Conservation (phyloP, 2,329 filamentous ascomycete genomes). For the Corynespora cassiicola region DNA sequence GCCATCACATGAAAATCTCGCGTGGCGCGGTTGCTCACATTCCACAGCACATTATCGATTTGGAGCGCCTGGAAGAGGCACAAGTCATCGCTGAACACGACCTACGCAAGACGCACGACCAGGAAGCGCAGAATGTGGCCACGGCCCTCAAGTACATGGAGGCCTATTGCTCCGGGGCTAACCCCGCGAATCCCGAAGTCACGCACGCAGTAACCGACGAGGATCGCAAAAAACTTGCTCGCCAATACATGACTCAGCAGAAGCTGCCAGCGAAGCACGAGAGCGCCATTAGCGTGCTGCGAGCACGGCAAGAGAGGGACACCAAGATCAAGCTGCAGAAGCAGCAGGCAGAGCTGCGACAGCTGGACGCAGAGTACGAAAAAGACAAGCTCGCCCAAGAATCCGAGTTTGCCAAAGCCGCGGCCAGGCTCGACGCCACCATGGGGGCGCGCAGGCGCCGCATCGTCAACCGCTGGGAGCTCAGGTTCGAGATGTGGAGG, state of each 20-base stretch:
- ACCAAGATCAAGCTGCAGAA: conserved; percentile 42
- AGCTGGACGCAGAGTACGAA: conserved; percentile 40
- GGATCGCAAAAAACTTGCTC: conserved; percentile 51
- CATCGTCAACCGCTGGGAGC: conserved; percentile 45
- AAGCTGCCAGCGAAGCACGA: conserved; percentile 51
- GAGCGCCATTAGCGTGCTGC: conserved; percentile 54
- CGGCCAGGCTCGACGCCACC: conserved; percentile 38
- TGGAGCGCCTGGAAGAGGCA: conserved; percentile 52
- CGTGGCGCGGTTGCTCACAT: conserved; percentile 23
- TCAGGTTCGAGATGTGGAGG: conserved; percentile 48
- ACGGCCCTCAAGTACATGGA: conserved; percentile 57
- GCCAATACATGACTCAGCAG: conserved; percentile 45
- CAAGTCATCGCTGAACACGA: conserved; percentile 53
- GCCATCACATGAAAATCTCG: conserved; percentile 11
- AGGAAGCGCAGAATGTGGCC: conserved; percentile 51
- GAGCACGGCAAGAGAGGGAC: conserved; percentile 52
- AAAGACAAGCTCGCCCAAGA: conserved; percentile 43
- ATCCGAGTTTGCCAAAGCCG: conserved; percentile 38
- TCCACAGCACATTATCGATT: conserved; percentile 42
- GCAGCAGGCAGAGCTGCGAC: conserved; percentile 48
- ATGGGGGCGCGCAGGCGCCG: conserved; percentile 40
- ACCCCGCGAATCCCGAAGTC: conserved; percentile 24
- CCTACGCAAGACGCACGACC: conserved; percentile 47
- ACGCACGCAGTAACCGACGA: conserved; percentile 50
- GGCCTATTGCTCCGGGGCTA: conserved; percentile 52